phyloP scores from a whole-genome alignment of 2,329 filamentous ascomycete species.

The Chaetomium globosum region DNA sequence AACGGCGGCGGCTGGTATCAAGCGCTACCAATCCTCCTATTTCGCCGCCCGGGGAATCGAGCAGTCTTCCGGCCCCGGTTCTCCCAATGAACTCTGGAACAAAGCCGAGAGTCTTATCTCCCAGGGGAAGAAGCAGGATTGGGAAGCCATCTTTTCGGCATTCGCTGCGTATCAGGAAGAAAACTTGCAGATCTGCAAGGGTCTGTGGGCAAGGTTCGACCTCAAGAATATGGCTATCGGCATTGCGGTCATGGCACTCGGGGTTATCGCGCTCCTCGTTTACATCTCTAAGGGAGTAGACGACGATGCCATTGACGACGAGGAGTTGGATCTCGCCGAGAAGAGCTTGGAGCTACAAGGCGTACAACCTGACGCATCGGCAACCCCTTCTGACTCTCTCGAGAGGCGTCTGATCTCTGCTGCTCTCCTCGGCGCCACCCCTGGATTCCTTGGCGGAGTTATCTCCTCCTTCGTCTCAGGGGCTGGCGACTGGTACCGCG shows the following conservation, averaged over 20 bases:
- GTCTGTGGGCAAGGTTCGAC: slow-evolving; percentile 90
- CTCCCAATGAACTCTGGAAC: slow-evolving; percentile 61
- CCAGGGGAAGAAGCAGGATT: slow-evolving; percentile 37
- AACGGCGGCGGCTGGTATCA: slow-evolving; percentile 80
- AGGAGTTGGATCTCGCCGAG: slow-evolving; percentile 63
- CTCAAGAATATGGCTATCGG: slow-evolving; percentile 82
- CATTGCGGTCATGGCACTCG: slow-evolving; percentile 68
- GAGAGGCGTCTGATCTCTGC: slow-evolving; percentile 46
- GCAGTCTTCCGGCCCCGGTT: slow-evolving; percentile 58
- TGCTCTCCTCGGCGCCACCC: slow-evolving; percentile 43
- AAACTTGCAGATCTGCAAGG: slow-evolving; percentile 77
- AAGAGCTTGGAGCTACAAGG: slow-evolving; percentile 57
- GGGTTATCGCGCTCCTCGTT: slow-evolving; percentile 69
- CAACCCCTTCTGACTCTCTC: slow-evolving; percentile 43
- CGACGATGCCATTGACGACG: slow-evolving; percentile 57
- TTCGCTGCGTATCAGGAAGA: slow-evolving; percentile 76
- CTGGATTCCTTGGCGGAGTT: slow-evolving; percentile 42
- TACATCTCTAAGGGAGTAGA: slow-evolving; percentile 68
- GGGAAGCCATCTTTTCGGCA: slow-evolving; percentile 54
- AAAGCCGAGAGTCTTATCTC: slow-evolving; percentile 47
- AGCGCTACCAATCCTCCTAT: slow-evolving; percentile 86
- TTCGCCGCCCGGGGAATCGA: slow-evolving; percentile 70
- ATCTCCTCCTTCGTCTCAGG: slow-evolving; percentile 42
- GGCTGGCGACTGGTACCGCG: slow-evolving; percentile 48
- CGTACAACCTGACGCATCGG: slow-evolving; percentile 37